phyloP scores from a whole-genome alignment of 495 filamentous ascomycete genomes.

The Annulohypoxylon stygium region DNA sequence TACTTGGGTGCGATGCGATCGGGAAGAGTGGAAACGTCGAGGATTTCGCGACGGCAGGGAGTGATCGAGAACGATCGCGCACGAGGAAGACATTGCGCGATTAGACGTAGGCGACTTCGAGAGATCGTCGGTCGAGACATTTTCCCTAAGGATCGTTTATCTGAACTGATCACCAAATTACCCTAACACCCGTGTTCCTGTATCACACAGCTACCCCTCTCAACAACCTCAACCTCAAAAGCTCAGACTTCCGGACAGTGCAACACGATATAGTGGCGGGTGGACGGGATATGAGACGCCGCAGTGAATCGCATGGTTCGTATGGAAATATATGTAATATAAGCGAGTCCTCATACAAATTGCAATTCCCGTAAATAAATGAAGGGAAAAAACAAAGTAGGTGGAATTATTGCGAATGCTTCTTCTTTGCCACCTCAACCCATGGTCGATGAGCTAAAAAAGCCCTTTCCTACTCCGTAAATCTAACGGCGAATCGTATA shows the following conservation, averaged over 20 bases:
- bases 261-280: slow-evolving; percentile 9
- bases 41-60: slow-evolving; percentile 57
- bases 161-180: background rate
- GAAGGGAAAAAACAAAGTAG: slow-evolving; percentile 7
- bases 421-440: slow-evolving; percentile 24
- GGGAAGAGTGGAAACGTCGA: slow-evolving; percentile 65
- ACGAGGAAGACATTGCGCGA: background rate
- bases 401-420: background rate
- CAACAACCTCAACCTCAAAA: background rate
- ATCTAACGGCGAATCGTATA: background rate
- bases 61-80: slow-evolving; percentile 63
- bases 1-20: slow-evolving; percentile 66
- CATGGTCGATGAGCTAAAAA: slow-evolving; percentile 26
- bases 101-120: slow-evolving; percentile 10
- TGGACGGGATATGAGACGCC: slow-evolving; percentile 9
- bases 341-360: background rate
- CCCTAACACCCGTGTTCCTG: background rate
- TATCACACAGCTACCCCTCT: background rate
- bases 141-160: background rate
- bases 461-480: background rate
- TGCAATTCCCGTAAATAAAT: background rate
- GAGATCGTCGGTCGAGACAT: slow-evolving; percentile 28
- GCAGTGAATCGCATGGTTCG: slow-evolving; percentile 33
- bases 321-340: background rate
- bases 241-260: background rate